Conservation (phyloP, 116 monocot species). For the Trichopus zeylanicus region DNA sequence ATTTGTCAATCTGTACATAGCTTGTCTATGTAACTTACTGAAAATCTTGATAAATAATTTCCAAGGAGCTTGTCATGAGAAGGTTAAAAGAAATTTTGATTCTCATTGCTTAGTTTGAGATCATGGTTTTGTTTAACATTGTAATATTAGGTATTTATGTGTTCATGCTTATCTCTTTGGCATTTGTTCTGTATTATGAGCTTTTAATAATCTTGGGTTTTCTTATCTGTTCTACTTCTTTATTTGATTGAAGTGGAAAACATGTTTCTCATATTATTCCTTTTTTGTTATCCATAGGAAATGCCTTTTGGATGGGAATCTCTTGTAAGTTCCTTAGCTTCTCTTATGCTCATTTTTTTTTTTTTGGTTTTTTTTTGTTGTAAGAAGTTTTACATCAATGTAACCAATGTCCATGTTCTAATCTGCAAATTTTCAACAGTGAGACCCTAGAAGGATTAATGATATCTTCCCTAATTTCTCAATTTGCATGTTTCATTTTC, state of each 20-base stretch:
- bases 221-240: neutral
- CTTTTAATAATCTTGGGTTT: too few species aligned
- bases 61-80: too few species aligned
- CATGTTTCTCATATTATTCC: neutral
- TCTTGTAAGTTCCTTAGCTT: conserved; percentile 46
- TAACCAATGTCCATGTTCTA: neutral
- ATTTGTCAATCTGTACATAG: too few species aligned
- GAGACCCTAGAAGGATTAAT: neutral
- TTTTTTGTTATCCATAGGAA: conserved; percentile 34
- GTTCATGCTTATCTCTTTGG: neutral
- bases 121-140: too few species aligned
- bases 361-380: neutral
- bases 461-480: neutral
- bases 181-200: neutral
- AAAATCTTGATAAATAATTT: too few species aligned
- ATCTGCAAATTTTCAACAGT: neutral
- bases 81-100: too few species aligned
- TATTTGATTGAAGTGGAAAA: neutral
- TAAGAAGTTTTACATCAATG: neutral
- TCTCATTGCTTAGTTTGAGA: too few species aligned
- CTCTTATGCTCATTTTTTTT: neutral
- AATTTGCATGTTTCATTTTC: neutral
- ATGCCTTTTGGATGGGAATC: conserved; percentile 72
- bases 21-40: too few species aligned
- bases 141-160: too few species aligned